Base-by-base conservation (phyloP, 345 rosid genomes). In the Orychophragmus violaceus region DNA sequence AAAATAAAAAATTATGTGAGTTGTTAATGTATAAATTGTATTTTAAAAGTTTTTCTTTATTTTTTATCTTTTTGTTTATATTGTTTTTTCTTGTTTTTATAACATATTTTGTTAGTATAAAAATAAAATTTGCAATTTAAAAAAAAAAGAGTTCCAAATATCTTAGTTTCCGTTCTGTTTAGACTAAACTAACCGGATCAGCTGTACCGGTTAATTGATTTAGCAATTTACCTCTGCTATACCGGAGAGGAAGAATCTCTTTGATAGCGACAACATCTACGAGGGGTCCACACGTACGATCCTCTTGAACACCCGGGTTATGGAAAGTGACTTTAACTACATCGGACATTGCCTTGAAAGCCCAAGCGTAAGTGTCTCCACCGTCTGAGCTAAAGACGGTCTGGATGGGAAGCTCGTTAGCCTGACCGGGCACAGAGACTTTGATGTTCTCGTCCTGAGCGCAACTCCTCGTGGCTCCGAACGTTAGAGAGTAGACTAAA, bases 371-470 rank as follows among this genome's bases (percentile, higher is more conserved):
- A 16, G 46, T 41, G 46, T 89, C 96, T 0, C 96, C 93, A 3
- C 95, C 98, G 14, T 92, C 68, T 1, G 82, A 80, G 76, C 96
- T 92, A 49, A 81, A 89, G 2, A 92, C 66, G 5, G 96, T 92
- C 62, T 92, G 98, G n/a, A 89, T 62, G 2, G 92, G 80, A 13
- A 89, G 82, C 33, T 89, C 88, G 1, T 71, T 64, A 9, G 82
- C 44, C 58, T 83, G 90, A 8, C 86, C 86, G 0, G 82, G 81
- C 3, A 83, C 89, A 0, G 83, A 74, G 63, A 92, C 60, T 72
- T 78, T 51, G 2, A 89, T 56, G 25, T 80, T 85, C 74, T 92
- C 98, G n/a, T 85, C 95, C 29, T 84, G 90, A 8, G 98, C 96
- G 11, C 98, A 91, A 4, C 82, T 80, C 69, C 87, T 77, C 0